A percentile compares a stretch with the other conserved stretches of the same genome.
Evolutionary conservation across 768 basidiomycete species (phyloP).

Genomic region (Lanmaoa rubissima): DNA sequence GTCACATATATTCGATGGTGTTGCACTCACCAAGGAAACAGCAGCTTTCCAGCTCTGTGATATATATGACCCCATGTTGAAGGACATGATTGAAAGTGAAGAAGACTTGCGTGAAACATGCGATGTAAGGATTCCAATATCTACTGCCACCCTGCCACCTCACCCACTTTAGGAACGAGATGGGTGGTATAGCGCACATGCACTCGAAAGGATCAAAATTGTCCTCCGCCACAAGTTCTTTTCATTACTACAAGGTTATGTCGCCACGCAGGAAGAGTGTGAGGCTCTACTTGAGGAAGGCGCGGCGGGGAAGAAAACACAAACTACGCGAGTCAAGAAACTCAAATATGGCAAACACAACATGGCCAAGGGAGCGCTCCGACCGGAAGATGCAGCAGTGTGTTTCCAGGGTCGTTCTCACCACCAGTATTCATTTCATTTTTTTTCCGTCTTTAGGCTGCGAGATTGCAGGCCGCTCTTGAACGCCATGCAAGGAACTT

Average conservation of each 20-base stretch:
- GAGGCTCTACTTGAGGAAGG: conserved; percentile 52
- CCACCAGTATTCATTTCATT: neutral
- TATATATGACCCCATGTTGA: conserved; percentile 82
- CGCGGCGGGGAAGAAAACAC: conserved; percentile 28
- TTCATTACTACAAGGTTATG: conserved; percentile 67
- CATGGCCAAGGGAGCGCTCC: conserved; percentile 83
- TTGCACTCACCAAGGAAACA: conserved; percentile 74
- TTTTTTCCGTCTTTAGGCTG: conserved; percentile 45
- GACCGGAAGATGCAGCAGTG: conserved; percentile 83
- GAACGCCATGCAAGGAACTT: conserved; percentile 42
- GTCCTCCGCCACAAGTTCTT: conserved; percentile 87
- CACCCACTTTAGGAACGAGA: conserved; percentile 60
- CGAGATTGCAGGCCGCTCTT: conserved; percentile 63
- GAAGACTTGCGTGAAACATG: conserved; percentile 68
- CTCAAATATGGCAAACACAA: conserved; percentile 74
- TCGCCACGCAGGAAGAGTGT: conserved; percentile 74
- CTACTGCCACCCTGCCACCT: neutral
- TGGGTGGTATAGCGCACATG: conserved; percentile 82
- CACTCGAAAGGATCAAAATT: conserved; percentile 80
- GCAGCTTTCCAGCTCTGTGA: conserved; percentile 96
- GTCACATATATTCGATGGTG: conserved; percentile 89
- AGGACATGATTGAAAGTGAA: conserved; percentile 73
- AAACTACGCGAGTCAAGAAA: conserved; percentile 46
- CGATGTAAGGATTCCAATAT: conserved; percentile 52
- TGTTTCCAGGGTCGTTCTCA: conserved; percentile 23